phyloP scores from a whole-genome alignment of 202 grass and related monocot genomes.

The Zizania palustris region DNA sequence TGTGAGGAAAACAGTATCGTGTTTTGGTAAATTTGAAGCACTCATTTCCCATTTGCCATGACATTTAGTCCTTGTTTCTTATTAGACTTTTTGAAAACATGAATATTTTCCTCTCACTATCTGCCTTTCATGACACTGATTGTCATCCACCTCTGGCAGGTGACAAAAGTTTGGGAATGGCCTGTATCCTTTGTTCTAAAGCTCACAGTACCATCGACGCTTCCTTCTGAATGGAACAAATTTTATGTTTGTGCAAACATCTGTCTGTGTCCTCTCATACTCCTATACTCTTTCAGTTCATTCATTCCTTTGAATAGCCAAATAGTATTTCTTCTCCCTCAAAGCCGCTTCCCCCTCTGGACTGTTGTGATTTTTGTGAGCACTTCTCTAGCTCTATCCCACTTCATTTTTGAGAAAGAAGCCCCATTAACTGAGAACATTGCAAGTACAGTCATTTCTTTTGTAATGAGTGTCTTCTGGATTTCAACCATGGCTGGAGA shows the following conservation, averaged over 20 bases:
- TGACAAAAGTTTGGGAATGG: constrained; percentile 70
- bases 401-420: constrained; percentile 71
- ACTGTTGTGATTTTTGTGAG: constrained; percentile 65
- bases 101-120: constrained; percentile 21
- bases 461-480: constrained; percentile 91
- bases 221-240: constrained; percentile 69
- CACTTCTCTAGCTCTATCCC: constrained; percentile 65
- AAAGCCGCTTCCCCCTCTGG: constrained; percentile 69
- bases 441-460: constrained; percentile 63
- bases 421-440: constrained; percentile 57
- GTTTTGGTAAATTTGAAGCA: background rate
- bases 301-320: constrained; percentile 68
- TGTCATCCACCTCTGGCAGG: constrained; percentile 46
- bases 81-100: constrained; percentile 13
- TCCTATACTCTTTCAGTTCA: constrained; percentile 76
- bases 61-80: constrained; percentile 14
- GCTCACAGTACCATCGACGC: constrained; percentile 81
- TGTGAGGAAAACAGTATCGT: background rate
- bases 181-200: constrained; percentile 70
- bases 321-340: constrained; percentile 85
- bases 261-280: constrained; percentile 73
- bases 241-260: constrained; percentile 71
- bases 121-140: constrained; percentile 35
- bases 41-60: constrained; percentile 5
- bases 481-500: constrained; percentile 94